These are phyloP conservation scores for Monilinia fructigena DNA, from an alignment of 2,329 filamentous ascomycete genomes.

Conservation along the genomic window DNA sequence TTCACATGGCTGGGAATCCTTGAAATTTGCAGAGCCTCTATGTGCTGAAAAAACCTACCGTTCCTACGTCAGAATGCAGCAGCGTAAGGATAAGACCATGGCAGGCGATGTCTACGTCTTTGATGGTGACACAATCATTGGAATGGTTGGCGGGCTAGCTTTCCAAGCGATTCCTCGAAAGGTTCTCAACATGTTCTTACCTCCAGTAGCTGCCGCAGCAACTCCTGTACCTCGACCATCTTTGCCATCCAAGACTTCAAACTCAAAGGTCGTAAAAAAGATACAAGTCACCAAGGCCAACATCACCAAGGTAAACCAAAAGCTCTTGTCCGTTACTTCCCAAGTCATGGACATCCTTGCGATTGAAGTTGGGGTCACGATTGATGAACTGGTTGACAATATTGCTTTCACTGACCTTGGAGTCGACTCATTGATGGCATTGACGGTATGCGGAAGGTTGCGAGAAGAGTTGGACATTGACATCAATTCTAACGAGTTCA, in stretches of 20 bases:
- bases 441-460: constrained; percentile 57
- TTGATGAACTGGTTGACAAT: constrained; percentile 49
- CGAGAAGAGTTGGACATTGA: constrained; percentile 58
- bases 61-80: constrained; percentile 55
- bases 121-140: constrained; percentile 40
- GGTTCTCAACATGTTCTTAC: constrained; percentile 22
- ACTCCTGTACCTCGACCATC: constrained; percentile 35
- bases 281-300: constrained; percentile 17
- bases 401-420: constrained; percentile 58
- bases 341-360: constrained; percentile 54
- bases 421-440: constrained; percentile 58
- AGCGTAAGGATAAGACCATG: constrained; percentile 42
- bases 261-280: constrained; percentile 20
- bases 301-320: constrained; percentile 33
- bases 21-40: constrained; percentile 50
- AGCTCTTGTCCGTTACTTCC: constrained; percentile 38
- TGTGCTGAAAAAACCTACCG: constrained; percentile 49
- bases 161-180: constrained; percentile 23
- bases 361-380: constrained; percentile 53
- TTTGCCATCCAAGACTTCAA: not conserved
- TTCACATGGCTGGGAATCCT: constrained; percentile 56
- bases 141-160: constrained; percentile 47
- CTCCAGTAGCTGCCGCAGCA: constrained; percentile 35
- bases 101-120: constrained; percentile 44
- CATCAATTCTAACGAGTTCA: constrained; percentile 41